These are phyloP conservation scores for Collybia sordida DNA, from an alignment of 768 basidiomycete species.

Conservation along the genomic window DNA sequence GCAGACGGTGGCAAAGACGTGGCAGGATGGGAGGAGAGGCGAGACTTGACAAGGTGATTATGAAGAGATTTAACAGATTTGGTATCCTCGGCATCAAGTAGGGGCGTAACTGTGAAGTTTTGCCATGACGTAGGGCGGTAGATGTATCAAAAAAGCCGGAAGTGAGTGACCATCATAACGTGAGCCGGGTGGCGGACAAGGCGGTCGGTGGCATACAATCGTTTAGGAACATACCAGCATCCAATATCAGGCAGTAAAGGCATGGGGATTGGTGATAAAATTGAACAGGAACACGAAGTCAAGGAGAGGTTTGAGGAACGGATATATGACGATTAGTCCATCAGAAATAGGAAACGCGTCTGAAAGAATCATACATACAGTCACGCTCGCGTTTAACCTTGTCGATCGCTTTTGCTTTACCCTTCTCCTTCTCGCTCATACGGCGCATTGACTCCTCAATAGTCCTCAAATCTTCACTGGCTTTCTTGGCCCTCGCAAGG, in stretches of 20 bases:
- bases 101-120: conserved; percentile 43
- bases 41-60: conserved; percentile 38
- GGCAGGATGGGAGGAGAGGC: conserved; percentile 44
- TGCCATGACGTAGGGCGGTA: not conserved
- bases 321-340: conserved; percentile 15
- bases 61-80: conserved; percentile 33
- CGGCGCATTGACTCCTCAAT: conserved; percentile 77
- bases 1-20: conserved; percentile 46
- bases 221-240: too few relatives aligned
- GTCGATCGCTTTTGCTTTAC: conserved; percentile 69
- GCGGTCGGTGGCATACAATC: too few relatives aligned
- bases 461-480: conserved; percentile 68
- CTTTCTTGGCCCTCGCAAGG: conserved; percentile 69
- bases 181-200: too few relatives aligned
- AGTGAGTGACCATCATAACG: too few relatives aligned
- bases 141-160: too few relatives aligned
- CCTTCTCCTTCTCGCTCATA: conserved; percentile 75
- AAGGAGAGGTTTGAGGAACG: conserved; percentile 7
- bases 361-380: conserved; percentile 51
- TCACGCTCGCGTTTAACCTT: conserved; percentile 74
- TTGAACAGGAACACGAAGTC: conserved; percentile 2
- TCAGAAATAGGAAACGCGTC: conserved; percentile 19
- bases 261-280: not conserved
- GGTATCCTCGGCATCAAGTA: conserved; percentile 50
- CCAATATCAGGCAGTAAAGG: not conserved